These are phyloP conservation scores for Naganishia randhawae DNA, from an alignment of 768 basidiomycete species.

Conservation along the genomic window DNA sequence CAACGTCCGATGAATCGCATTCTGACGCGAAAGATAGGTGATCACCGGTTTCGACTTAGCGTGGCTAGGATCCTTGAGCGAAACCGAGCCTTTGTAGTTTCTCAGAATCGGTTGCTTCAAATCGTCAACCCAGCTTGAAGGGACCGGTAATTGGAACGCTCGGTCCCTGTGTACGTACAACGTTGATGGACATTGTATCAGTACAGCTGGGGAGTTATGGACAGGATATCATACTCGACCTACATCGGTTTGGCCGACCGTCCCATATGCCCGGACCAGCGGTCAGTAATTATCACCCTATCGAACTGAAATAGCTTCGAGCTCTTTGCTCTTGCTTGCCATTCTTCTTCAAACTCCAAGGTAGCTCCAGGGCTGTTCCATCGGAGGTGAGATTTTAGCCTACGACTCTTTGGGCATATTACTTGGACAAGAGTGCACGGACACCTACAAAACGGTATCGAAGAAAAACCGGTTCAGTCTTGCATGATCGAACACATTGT, in stretches of 20 bases:
- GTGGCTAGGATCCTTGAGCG: slow-evolving; percentile 21
- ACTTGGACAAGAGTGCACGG: too few species aligned
- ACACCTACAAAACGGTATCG: slow-evolving; percentile 39
- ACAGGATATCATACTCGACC: background rate
- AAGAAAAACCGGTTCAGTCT: slow-evolving; percentile 37
- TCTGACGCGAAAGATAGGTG: slow-evolving; percentile 39
- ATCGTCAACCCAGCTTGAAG: slow-evolving; percentile 32
- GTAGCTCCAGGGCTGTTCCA: slow-evolving; percentile 32
- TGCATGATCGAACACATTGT: slow-evolving; percentile 33
- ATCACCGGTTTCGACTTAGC: slow-evolving; percentile 29
- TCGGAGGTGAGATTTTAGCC: too few species aligned
- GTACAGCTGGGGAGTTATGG: too few species aligned
- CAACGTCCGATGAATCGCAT: slow-evolving; percentile 26
- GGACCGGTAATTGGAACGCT: slow-evolving; percentile 35
- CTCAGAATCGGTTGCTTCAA: slow-evolving; percentile 33
- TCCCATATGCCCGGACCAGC: slow-evolving; percentile 33
- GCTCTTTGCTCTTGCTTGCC: slow-evolving; percentile 32
- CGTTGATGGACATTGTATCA: slow-evolving; percentile 29
- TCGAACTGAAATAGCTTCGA: slow-evolving; percentile 30
- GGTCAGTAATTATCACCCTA: slow-evolving; percentile 32
- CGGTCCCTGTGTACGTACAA: slow-evolving; percentile 36
- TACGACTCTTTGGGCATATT: too few species aligned
- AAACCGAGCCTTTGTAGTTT: slow-evolving; percentile 34
- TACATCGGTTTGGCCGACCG: background rate
- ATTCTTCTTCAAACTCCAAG: slow-evolving; percentile 29